Conservation (phyloP, 306 rosid genomes). For the Sphenostylis stenocarpa region DNA sequence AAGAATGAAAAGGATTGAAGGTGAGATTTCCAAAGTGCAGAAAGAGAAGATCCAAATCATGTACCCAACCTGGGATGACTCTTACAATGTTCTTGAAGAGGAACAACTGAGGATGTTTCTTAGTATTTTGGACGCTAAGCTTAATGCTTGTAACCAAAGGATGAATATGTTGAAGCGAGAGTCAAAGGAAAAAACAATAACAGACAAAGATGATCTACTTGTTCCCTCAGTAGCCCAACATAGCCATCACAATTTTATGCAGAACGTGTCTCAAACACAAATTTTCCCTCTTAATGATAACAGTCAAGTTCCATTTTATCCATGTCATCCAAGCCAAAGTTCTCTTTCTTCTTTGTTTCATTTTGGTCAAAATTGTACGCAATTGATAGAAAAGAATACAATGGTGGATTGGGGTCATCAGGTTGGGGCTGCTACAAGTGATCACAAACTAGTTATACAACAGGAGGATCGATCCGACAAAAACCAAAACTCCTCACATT, state of each 20-base stretch:
- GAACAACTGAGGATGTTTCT: conserved; percentile 15
- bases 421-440: not conserved
- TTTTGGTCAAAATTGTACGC: not conserved
- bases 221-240: not conserved
- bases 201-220: not conserved
- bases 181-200: conserved; percentile 12
- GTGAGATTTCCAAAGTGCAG: conserved; percentile 17
- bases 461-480: not conserved
- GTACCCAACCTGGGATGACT: conserved; percentile 29
- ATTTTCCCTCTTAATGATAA: not conserved
- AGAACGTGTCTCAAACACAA: not conserved
- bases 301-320: not conserved
- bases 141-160: conserved; percentile 32
- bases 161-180: conserved; percentile 9
- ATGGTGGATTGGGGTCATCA: not conserved
- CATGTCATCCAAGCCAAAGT: not conserved
- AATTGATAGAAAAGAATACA: not conserved
- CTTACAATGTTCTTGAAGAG: conserved; percentile 14
- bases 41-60: conserved; percentile 14
- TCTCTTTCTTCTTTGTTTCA: conserved; percentile 16
- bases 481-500: not conserved
- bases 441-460: not conserved
- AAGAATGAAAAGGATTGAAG: conserved; percentile 29
- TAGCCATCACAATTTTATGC: conserved; percentile 10
- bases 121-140: conserved; percentile 25